Evolutionary conservation across 768 basidiomycete genomes (phyloP), one percentile per base, ranked within the genome.

Genomic region (Leccinum aurantiacum): DNA sequence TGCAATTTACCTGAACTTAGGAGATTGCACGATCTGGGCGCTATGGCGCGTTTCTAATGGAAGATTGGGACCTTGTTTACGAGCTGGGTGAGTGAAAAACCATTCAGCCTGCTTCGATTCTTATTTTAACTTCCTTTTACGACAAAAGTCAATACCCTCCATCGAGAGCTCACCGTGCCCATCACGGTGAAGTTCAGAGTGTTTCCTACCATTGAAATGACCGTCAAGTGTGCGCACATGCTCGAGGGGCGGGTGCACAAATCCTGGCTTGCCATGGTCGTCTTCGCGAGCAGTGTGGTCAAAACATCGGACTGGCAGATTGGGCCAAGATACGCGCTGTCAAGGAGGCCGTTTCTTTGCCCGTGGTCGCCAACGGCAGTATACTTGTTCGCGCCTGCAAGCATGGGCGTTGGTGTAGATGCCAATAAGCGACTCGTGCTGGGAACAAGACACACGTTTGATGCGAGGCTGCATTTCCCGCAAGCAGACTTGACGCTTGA

Each of bases 291-390:
- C 94, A 96, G 74, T 87, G 96, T 19, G 97, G 96, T 1, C 90
- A 92, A 56, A 83, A 86, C 49, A 80, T 89, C 0, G 95, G 95
- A 17, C 74, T 95, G 11, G 94, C 94, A 6, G 91, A 93, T 67
- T 97, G 91, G 90, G 78, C 77, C 25, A 89, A 97, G 74, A 98
- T 99, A 69, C 83, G 82, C 8, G 91, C 93, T 0, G 94, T 99
- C 66, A 97, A 95, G 73, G 74, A 90, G 65, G 91, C 92, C 1
- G 92, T 98, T 38, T 85, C 84, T 1, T 84, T 99, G 0, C 96
- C 95, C 3, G 95, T 99, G 4, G 91, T 99, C 71, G 95, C 96
- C 0, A 99, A 99, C 72, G 97, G 96, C 35, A 98, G 98, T 72
- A 85, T 98, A 60, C 85, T 98, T 98, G 15, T 98, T 92, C 65